Conservation (phyloP, 805 yeast genomes). For the Kluyveromyces siamensis region DNA sequence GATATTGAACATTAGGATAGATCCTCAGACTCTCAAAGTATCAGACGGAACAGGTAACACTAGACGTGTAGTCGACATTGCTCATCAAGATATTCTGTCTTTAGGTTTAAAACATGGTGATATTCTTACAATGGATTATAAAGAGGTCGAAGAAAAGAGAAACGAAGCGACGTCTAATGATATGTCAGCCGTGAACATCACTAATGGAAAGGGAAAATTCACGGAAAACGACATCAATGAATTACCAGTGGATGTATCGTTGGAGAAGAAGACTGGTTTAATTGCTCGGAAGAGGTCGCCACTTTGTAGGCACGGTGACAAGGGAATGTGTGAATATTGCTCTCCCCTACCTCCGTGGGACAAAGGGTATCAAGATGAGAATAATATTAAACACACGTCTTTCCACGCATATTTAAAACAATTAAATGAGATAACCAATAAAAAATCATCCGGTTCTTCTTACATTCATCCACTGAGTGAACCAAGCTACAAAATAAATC, state of each 20-base stretch:
- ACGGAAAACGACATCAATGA: slow-evolving; percentile 34
- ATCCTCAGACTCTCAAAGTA: slow-evolving; percentile 19
- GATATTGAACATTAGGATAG: slow-evolving; percentile 16
- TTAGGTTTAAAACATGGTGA: slow-evolving; percentile 54
- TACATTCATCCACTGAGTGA: slow-evolving; percentile 75
- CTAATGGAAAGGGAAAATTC: slow-evolving; percentile 5
- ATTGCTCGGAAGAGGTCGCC: slow-evolving; percentile 53
- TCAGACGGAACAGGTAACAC: slow-evolving; percentile 22
- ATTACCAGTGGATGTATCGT: slow-evolving; percentile 52
- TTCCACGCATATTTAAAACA: slow-evolving; percentile 77
- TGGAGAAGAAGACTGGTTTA: slow-evolving; percentile 63
- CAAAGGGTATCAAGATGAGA: slow-evolving; percentile 57
- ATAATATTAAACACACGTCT: slow-evolving; percentile 79
- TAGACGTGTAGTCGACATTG: slow-evolving; percentile 19
- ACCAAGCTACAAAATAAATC: slow-evolving; percentile 56
- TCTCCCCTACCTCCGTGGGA: slow-evolving; percentile 96
- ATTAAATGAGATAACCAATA: slow-evolving; percentile 57
- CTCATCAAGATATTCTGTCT: slow-evolving; percentile 27
- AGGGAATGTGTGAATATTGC: slow-evolving; percentile 98
- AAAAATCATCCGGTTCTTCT: slow-evolving; percentile 47
- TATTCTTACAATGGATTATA: slow-evolving; percentile 39
- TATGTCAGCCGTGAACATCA: neutral
- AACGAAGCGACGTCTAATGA: neutral
- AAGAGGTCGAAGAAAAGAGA: slow-evolving; percentile 6
- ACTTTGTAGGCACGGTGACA: slow-evolving; percentile 79